Conservation (phyloP, 2,329 filamentous ascomycete species). For the Aspergillus vadensis region DNA sequence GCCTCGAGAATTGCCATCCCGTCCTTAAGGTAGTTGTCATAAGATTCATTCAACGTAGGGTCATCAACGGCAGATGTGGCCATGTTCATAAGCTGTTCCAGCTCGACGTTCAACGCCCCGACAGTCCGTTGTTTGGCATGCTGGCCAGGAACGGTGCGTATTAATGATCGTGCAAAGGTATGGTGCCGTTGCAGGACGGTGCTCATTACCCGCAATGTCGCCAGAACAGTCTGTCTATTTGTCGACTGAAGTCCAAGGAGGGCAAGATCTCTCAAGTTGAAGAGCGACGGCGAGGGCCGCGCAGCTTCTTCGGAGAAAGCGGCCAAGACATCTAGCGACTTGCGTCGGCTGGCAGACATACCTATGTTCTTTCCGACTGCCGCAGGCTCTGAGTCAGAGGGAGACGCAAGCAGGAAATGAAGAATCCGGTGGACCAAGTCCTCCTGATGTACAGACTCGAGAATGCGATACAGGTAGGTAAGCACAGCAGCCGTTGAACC, state of each 20-base stretch:
- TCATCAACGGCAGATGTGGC: constrained; percentile 42
- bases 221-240: constrained; percentile 85
- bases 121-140: constrained; percentile 36
- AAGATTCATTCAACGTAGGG: constrained; percentile 44
- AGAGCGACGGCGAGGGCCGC: constrained; percentile 77
- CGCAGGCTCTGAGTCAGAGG: constrained; percentile 46
- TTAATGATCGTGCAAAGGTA: constrained; percentile 70
- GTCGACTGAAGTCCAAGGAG: constrained; percentile 79
- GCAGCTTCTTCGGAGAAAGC: constrained; percentile 76
- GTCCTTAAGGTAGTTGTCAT: constrained; percentile 48
- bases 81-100: constrained; percentile 41
- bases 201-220: constrained; percentile 83
- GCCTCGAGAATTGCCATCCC: constrained; percentile 56
- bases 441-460: constrained; percentile 88
- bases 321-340: constrained; percentile 83
- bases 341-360: constrained; percentile 68
- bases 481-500: constrained; percentile 95
- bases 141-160: constrained; percentile 57
- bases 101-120: constrained; percentile 44
- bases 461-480: constrained; percentile 85
- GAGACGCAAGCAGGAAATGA: constrained; percentile 84
- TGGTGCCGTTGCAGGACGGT: constrained; percentile 86
- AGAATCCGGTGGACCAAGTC: constrained; percentile 94
- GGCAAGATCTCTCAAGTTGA: constrained; percentile 90
- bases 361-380: constrained; percentile 61